Evolutionary conservation across 345 rosid genomes (phyloP).

Genomic region (Toxicodendron radicans): DNA sequence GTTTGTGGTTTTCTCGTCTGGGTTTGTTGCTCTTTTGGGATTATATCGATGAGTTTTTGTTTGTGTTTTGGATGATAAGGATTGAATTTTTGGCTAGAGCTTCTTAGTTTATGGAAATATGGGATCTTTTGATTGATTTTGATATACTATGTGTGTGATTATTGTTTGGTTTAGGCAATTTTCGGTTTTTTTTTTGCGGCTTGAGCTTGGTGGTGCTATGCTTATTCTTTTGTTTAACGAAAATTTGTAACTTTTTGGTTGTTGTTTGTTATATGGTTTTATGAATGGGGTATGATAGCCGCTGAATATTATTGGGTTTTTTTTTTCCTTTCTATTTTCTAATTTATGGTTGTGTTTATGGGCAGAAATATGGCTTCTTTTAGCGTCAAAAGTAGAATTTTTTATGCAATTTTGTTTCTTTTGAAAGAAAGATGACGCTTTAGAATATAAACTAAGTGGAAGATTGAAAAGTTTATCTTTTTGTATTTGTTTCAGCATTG

Average conservation of each 20-base stretch:
- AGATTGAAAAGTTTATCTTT: neutral
- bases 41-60: neutral
- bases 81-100: neutral
- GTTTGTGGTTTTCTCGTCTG: neutral
- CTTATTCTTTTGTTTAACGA: neutral
- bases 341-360: neutral
- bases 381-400: neutral
- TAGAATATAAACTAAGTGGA: neutral
- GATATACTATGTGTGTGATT: neutral
- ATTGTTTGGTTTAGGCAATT: neutral
- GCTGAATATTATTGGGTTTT: neutral
- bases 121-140: neutral
- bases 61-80: constrained; percentile 3
- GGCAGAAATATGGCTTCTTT: neutral
- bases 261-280: neutral
- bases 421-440: neutral
- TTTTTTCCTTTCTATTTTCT: neutral
- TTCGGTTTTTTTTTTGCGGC: neutral
- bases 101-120: neutral
- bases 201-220: neutral
- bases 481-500: neutral
- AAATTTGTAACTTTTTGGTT: neutral
- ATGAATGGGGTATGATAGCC: neutral
- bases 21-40: neutral
- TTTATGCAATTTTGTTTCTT: neutral